These are phyloP conservation scores for Salvia miltiorrhiza DNA, from an alignment of 257 asterid species.

Conservation along the genomic window DNA sequence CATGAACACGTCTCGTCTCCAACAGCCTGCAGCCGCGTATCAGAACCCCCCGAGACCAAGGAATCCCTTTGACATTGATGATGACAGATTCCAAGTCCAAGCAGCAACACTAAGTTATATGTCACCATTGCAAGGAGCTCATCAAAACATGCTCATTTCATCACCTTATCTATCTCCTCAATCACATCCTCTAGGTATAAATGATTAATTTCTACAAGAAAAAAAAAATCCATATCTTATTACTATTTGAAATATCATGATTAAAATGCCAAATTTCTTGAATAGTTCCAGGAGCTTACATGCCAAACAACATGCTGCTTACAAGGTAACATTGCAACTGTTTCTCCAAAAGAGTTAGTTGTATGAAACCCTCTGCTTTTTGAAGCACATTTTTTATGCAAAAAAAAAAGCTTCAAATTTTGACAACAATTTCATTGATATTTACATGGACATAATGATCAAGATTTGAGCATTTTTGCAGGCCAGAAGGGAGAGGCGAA, in stretches of 20 bases:
- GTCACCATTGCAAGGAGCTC: conserved; percentile 51
- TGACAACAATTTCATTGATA: not conserved
- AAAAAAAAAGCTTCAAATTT: not conserved
- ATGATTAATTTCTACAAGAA: conserved; percentile 3
- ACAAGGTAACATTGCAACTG: conserved; percentile 35
- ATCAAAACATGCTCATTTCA: conserved; percentile 36
- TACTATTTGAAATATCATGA: not conserved
- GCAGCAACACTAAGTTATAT: conserved; percentile 52
- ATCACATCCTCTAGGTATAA: conserved; percentile 43
- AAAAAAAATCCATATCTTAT: not conserved
- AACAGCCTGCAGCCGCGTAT: conserved; percentile 41
- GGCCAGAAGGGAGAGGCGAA: conserved; percentile 49
- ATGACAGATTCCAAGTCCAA: conserved; percentile 43
- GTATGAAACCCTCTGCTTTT: not conserved
- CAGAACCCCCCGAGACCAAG: conserved; percentile 39
- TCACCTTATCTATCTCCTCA: conserved; percentile 28
- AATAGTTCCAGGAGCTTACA: conserved; percentile 47
- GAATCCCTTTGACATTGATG: conserved; percentile 71
- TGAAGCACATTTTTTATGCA: not conserved
- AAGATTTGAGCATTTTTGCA: conserved; percentile 13
- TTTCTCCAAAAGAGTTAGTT: not conserved
- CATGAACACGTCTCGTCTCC: not conserved
- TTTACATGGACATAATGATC: not conserved
- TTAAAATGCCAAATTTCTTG: not conserved
- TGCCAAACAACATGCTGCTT: conserved; percentile 32